Conservation (phyloP, 164 flowering plant species). For the Magnolia changhungtana region DNA sequence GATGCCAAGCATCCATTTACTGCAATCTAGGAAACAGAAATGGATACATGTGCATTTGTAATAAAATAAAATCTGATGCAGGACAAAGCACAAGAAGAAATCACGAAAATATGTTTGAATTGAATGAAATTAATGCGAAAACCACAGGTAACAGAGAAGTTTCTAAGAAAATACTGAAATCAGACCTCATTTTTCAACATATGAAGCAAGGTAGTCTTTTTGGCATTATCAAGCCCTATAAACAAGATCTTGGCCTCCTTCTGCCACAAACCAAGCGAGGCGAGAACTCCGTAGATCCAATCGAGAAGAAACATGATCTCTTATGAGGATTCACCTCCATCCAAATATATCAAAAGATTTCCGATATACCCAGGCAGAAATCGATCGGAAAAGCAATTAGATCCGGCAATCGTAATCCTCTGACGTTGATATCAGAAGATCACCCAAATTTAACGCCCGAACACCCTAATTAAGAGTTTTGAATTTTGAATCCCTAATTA, state of each 20-base stretch:
- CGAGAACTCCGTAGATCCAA: conserved; percentile 64
- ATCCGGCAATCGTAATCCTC: not conserved
- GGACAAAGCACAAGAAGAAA: not conserved
- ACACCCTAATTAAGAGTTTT: no score
- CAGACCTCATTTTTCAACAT: conserved; percentile 72
- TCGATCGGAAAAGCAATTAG: conserved; percentile 5
- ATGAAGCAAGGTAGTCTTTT: conserved; percentile 66
- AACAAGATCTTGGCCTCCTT: conserved; percentile 78
- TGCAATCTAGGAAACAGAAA: no score
- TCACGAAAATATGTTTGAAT: no score
- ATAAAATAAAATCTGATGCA: no score
- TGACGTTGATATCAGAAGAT: not conserved
- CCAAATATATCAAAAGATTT: conserved; percentile 2
- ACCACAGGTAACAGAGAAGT: not conserved
- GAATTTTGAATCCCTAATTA: no score
- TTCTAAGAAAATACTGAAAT: not conserved
- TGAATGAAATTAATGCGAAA: not conserved
- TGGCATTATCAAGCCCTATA: conserved; percentile 74
- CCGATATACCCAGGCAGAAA: not conserved
- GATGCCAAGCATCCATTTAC: no score
- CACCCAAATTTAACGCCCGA: no score
- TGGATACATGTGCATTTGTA: no score
- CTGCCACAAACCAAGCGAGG: conserved; percentile 67
- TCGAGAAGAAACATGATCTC: conserved; percentile 37
- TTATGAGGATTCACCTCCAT: not conserved